Percentiles rank a stretch among this genome's conserved stretches.
These are phyloP conservation scores for Closterium sp. DNA, from an alignment of 139 green algal genomes.

Conservation along the genomic window DNA sequence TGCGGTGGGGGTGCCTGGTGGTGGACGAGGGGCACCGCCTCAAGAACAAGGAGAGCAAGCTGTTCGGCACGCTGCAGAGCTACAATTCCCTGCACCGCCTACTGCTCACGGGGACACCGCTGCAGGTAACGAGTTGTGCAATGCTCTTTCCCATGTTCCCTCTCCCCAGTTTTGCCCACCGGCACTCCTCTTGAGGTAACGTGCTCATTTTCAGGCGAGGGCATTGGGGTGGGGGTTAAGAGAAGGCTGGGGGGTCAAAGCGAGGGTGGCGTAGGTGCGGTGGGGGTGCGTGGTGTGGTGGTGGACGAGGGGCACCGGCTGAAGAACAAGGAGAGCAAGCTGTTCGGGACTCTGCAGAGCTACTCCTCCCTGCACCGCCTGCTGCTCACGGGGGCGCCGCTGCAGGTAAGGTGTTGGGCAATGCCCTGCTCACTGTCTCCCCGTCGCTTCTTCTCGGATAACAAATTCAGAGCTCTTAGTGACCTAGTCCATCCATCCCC, in stretches of 20 bases:
- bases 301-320: constrained; percentile 80
- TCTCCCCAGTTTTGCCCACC: no score
- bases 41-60: constrained; percentile 70
- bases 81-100: constrained; percentile 79
- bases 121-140: constrained; percentile 43
- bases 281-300: not conserved
- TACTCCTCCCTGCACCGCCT: constrained; percentile 78
- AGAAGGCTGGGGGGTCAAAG: no score
- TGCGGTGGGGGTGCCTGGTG: constrained; percentile 77
- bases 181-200: no score
- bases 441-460: no score
- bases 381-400: constrained; percentile 84
- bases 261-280: not conserved
- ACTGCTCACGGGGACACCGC: constrained; percentile 83
- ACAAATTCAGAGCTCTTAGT: no score
- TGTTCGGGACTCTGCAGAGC: constrained; percentile 31
- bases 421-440: no score
- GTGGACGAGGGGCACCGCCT: constrained; percentile 80
- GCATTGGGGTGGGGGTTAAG: no score
- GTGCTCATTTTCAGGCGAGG: no score
- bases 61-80: constrained; percentile 34
- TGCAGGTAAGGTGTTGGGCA: constrained; percentile 47
- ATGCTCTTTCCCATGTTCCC: no score
- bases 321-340: constrained; percentile 70
- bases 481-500: no score